A percentile compares a stretch with the other conserved stretches of the same genome.
Conservation (phyloP, 352 stramenopile species). For the Thraustochytrium striatum region DNA sequence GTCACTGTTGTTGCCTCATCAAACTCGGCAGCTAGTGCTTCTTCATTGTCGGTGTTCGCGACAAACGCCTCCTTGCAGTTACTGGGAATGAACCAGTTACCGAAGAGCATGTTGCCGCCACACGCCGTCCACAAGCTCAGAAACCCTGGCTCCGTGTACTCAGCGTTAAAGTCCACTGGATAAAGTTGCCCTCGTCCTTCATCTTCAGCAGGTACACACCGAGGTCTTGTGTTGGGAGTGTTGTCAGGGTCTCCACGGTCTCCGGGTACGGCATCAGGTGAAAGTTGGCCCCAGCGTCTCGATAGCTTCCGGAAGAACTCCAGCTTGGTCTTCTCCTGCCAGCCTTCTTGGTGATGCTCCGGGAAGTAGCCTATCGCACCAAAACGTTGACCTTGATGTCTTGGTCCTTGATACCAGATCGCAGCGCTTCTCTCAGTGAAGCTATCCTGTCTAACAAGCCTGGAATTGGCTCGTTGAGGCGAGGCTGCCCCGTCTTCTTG, state of each 20-base stretch:
- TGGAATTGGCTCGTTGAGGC: neutral
- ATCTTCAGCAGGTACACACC: neutral
- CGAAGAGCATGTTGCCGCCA: neutral
- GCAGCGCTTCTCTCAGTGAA: neutral
- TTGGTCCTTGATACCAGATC: neutral
- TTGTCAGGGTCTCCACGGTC: neutral
- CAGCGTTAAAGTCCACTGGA: neutral
- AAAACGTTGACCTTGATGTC: neutral
- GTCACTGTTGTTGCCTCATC: neutral
- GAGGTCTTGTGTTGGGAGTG: neutral
- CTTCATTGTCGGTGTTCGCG: conserved; percentile 2
- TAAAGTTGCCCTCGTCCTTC: conserved; percentile 3
- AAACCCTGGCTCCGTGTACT: neutral
- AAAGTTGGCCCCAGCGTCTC: neutral
- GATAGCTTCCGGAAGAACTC: neutral
- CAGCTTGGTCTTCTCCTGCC: neutral
- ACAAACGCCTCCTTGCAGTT: neutral
- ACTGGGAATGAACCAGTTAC: neutral
- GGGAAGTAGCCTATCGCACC: neutral
- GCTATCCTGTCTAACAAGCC: neutral
- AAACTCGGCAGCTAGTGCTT: conserved; percentile 3
- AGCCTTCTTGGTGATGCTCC: neutral
- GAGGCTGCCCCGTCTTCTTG: neutral
- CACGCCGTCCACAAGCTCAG: neutral
- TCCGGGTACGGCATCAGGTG: neutral